Conservation (phyloP, 495 filamentous ascomycete genomes). For the Xylaria intraflava region DNA sequence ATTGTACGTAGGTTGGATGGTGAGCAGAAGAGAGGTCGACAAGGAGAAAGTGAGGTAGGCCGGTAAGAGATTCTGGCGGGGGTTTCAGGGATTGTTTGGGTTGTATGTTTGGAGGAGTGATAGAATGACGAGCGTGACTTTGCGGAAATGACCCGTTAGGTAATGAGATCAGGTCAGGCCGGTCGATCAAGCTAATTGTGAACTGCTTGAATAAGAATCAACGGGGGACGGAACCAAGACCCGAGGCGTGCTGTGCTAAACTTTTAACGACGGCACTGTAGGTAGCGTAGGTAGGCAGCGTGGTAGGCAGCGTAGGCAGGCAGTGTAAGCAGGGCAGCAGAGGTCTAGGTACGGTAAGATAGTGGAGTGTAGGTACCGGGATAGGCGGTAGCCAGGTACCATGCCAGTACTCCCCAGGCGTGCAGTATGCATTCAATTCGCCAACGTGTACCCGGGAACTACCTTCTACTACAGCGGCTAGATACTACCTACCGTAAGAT, state of each 20-base stretch:
- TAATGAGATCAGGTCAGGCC: slow-evolving; percentile 16
- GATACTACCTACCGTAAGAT: background rate
- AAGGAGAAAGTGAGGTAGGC: slow-evolving; percentile 10
- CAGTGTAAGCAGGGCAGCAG: too few relatives aligned
- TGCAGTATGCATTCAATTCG: background rate
- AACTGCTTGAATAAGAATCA: slow-evolving; percentile 12
- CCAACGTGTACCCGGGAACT: background rate
- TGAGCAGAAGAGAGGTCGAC: slow-evolving; percentile 9
- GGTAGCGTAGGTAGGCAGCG: background rate
- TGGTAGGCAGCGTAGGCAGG: background rate
- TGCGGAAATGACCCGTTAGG: slow-evolving; percentile 12
- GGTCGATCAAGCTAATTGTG: slow-evolving; percentile 12
- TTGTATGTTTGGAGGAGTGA: slow-evolving; percentile 18
- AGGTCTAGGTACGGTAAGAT: too few relatives aligned
- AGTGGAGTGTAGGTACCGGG: background rate
- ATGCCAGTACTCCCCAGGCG: background rate
- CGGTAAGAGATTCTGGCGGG: slow-evolving; percentile 30
- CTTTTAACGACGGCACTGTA: slow-evolving; percentile 8
- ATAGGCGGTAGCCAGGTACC: slow-evolving; percentile 3
- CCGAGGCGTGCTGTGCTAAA: slow-evolving; percentile 11
- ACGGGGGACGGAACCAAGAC: slow-evolving; percentile 7
- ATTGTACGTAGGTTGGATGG: slow-evolving; percentile 8
- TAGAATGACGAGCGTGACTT: slow-evolving; percentile 24
- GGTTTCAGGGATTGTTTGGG: slow-evolving; percentile 18
- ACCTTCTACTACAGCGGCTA: slow-evolving; percentile 4